phyloP scores from a whole-genome alignment of 1,284 basidiomycete species.

The Ustilago curta region DNA sequence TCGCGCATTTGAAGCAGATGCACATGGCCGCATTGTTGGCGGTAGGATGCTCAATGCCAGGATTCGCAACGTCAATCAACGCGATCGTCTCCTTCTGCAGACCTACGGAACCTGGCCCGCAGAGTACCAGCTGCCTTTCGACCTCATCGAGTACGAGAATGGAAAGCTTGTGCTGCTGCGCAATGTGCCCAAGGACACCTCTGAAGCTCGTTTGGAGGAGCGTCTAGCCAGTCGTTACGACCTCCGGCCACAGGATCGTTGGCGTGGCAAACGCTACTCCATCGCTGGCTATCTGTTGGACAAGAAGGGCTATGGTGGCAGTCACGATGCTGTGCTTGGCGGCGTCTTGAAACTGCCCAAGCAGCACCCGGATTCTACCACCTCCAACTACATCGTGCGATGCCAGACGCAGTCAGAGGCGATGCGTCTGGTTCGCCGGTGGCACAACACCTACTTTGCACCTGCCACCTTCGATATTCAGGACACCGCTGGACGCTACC shows the following conservation, averaged over 20 bases:
- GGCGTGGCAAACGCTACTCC: conserved; percentile 26
- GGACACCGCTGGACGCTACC: conserved; percentile 53
- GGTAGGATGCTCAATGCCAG: conserved; percentile 29
- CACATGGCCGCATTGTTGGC: conserved; percentile 26
- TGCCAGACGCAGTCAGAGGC: conserved; percentile 48
- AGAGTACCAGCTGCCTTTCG: conserved; percentile 28
- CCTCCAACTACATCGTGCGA: conserved; percentile 37
- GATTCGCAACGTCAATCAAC: background rate
- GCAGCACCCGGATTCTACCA: conserved; percentile 37
- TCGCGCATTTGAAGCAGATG: conserved; percentile 17
- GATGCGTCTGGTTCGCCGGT: conserved; percentile 51
- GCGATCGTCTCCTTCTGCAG: background rate
- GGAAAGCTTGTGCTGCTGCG: conserved; percentile 51
- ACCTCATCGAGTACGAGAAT: conserved; percentile 45
- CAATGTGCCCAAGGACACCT: conserved; percentile 51
- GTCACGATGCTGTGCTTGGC: conserved; percentile 38
- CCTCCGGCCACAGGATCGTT: conserved; percentile 35
- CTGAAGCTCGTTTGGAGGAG: conserved; percentile 48
- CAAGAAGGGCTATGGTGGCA: conserved; percentile 30
- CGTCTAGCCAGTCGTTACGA: conserved; percentile 48
- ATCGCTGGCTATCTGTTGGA: conserved; percentile 14
- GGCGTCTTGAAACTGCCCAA: conserved; percentile 34
- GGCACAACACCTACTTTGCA: conserved; percentile 57
- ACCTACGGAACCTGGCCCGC: conserved; percentile 24
- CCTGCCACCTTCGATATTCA: conserved; percentile 54